phyloP scores from a whole-genome alignment of 805 yeast genomes.

The Blastobotrys parvus region DNA sequence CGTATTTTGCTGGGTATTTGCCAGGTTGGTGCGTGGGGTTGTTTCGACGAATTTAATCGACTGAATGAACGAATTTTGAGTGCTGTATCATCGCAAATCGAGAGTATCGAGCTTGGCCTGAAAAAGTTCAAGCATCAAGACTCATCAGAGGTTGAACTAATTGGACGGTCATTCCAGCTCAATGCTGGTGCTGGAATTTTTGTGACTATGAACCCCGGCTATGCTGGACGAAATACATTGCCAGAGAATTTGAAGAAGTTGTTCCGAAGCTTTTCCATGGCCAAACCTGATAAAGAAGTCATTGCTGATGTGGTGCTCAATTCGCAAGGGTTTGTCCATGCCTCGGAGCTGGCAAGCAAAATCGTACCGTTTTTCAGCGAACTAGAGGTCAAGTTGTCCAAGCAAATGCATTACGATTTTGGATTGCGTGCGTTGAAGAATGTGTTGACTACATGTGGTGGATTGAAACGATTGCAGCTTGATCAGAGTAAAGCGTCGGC shows the following conservation, averaged over 20 bases:
- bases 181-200: slow-evolving; percentile 49
- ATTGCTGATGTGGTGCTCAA: slow-evolving; percentile 68
- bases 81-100: slow-evolving; percentile 77
- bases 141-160: slow-evolving; percentile 10
- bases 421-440: slow-evolving; percentile 77
- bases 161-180: slow-evolving; percentile 18
- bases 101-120: slow-evolving; percentile 54
- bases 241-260: slow-evolving; percentile 81
- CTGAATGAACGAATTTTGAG: slow-evolving; percentile 63
- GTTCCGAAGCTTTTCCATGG: slow-evolving; percentile 70
- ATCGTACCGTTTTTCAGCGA: slow-evolving; percentile 48
- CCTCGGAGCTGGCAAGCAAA: slow-evolving; percentile 36
- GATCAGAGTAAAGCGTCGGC: not conserved
- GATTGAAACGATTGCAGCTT: slow-evolving; percentile 28
- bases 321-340: slow-evolving; percentile 58
- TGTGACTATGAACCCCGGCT: slow-evolving; percentile 86
- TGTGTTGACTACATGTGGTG: slow-evolving; percentile 52
- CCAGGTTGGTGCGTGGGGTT: slow-evolving; percentile 86
- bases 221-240: slow-evolving; percentile 69
- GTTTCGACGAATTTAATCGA: slow-evolving; percentile 92
- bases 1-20: slow-evolving; percentile 72
- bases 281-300: slow-evolving; percentile 54
- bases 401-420: slow-evolving; percentile 79
- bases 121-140: slow-evolving; percentile 10
- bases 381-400: slow-evolving; percentile 36